phyloP scores from a whole-genome alignment of 257 asterid genomes.

The Nicotiana tabacum region DNA sequence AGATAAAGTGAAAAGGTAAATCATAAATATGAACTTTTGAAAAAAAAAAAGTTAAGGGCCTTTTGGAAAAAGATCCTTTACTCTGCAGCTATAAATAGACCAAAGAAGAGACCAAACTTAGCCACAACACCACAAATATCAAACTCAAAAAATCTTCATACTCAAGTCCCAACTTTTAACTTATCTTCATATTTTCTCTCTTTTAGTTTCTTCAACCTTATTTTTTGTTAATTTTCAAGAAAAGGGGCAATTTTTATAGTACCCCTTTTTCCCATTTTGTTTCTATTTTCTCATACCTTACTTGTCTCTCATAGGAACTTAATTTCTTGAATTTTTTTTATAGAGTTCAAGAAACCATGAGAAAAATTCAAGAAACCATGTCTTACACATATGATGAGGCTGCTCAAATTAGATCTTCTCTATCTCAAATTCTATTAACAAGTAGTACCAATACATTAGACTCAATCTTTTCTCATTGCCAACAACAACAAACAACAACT shows the following conservation, averaged over 20 bases:
- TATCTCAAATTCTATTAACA: conserved; percentile 58
- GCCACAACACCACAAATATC: conserved; percentile 4
- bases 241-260: conserved; percentile 8
- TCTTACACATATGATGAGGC: conserved; percentile 19
- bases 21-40: conserved; percentile 32
- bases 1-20: conserved; percentile 21
- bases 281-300: conserved; percentile 5
- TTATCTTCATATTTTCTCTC: background rate
- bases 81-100: conserved; percentile 48
- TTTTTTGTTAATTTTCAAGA: background rate
- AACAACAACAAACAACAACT: background rate
- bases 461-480: conserved; percentile 63
- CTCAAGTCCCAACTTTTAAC: background rate
- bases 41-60: background rate
- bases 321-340: background rate
- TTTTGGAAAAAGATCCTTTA: background rate
- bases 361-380: conserved; percentile 24
- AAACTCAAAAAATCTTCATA: conserved; percentile 2
- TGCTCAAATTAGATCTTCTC: conserved; percentile 38
- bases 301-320: background rate
- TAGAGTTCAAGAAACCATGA: conserved; percentile 24
- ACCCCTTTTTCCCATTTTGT: conserved; percentile 14
- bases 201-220: background rate
- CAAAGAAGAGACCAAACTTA: conserved; percentile 7
- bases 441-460: conserved; percentile 68